These are phyloP conservation scores for Russula foetens DNA, from an alignment of 768 basidiomycete genomes.

Conservation along the genomic window DNA sequence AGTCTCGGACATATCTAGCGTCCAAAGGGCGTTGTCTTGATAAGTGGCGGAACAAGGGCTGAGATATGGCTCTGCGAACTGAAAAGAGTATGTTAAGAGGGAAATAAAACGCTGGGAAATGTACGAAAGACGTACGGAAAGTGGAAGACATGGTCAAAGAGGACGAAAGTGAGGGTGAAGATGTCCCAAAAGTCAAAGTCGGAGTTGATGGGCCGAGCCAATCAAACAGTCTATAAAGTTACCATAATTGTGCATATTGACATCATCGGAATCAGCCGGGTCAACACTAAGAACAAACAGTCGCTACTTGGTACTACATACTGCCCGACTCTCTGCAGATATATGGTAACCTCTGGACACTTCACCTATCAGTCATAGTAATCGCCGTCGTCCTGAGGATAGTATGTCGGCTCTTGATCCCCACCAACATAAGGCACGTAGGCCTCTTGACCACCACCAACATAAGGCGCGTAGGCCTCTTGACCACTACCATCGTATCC, in stretches of 20 bases:
- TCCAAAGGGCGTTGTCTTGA: constrained; percentile 2
- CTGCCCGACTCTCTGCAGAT: too few species aligned
- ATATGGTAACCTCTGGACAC: too few species aligned
- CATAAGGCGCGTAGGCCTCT: too few species aligned
- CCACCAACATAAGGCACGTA: too few species aligned
- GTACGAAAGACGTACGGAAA: not conserved
- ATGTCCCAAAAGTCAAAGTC: not conserved
- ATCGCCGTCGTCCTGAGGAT: too few species aligned
- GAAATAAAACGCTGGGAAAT: not conserved
- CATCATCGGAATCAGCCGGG: too few species aligned
- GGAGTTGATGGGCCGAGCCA: not conserved
- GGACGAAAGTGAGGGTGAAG: not conserved
- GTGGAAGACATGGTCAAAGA: not conserved
- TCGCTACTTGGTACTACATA: too few species aligned
- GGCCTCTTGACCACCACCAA: too few species aligned
- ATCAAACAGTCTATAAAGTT: not conserved
- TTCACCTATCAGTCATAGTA: too few species aligned
- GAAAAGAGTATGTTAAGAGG: not conserved
- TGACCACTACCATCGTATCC: too few species aligned
- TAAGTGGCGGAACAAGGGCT: constrained; percentile 3
- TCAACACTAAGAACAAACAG: too few species aligned
- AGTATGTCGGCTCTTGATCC: too few species aligned
- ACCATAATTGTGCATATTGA: not conserved
- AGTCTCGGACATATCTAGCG: not conserved
- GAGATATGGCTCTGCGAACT: constrained; percentile 10